Evolutionary conservation across 306 rosid genomes (phyloP).

Genomic region (Rosa persica): DNA sequence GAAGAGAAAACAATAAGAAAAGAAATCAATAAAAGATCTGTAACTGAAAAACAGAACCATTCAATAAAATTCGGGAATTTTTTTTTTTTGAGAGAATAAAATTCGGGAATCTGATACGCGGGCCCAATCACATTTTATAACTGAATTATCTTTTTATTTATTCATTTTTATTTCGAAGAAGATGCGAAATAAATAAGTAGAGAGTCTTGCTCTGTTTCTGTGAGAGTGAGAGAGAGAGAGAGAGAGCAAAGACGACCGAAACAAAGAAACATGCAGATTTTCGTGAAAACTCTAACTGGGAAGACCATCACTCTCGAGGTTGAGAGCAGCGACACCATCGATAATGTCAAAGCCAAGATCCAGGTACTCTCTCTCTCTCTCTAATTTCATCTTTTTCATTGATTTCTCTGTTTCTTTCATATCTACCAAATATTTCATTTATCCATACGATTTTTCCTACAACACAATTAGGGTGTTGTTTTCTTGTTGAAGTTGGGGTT

Average conservation of each 20-base stretch:
- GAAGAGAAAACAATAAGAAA: too few relatives aligned
- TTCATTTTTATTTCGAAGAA: too few relatives aligned
- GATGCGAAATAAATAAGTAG: not conserved
- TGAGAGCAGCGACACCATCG: slow-evolving; percentile 26
- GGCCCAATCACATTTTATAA: not conserved
- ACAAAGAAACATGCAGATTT: slow-evolving; percentile 6
- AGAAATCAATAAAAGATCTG: too few relatives aligned
- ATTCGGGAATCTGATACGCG: not conserved
- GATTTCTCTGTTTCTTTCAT: not conserved
- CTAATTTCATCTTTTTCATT: not conserved
- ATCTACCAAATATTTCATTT: too few relatives aligned
- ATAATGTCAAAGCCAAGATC: slow-evolving; percentile 23
- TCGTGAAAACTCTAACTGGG: slow-evolving; percentile 19
- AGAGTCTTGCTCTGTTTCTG: not conserved
- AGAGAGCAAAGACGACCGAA: not conserved
- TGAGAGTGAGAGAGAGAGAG: not conserved
- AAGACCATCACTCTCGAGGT: slow-evolving; percentile 25
- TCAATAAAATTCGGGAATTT: too few relatives aligned
- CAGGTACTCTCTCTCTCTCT: slow-evolving; percentile 8
- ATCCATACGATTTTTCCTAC: not conserved
- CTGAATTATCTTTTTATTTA: too few relatives aligned
- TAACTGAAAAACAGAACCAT: too few relatives aligned
- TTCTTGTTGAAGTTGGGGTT: not conserved
- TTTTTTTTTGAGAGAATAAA: too few relatives aligned
- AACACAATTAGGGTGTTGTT: too few relatives aligned